These are phyloP conservation scores for Gonapodya prolifera DNA, from an alignment of 192 early-diverging fungal genomes.

Conservation along the genomic window DNA sequence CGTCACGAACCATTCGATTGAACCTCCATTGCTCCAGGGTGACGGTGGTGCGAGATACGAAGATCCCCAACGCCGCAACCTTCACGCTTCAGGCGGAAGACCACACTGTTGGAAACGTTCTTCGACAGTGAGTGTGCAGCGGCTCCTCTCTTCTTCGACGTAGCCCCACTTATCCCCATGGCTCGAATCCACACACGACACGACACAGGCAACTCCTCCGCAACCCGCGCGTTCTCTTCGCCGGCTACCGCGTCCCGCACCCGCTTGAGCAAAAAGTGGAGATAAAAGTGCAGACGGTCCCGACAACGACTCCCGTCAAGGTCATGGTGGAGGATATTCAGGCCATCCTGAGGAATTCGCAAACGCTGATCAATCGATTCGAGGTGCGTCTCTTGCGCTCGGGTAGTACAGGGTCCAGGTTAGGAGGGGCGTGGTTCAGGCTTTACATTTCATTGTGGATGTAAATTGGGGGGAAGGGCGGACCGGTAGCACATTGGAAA, in stretches of 20 bases:
- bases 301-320: constrained; percentile 69
- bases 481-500: too few relatives aligned
- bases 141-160: neutral
- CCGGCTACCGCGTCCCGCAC: constrained; percentile 93
- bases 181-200: neutral
- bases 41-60: constrained; percentile 69
- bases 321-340: constrained; percentile 67
- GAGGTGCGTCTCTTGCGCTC: constrained; percentile 34
- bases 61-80: constrained; percentile 85
- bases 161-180: neutral
- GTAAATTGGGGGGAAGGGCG: too few relatives aligned
- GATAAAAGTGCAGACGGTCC: constrained; percentile 84
- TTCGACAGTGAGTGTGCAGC: constrained; percentile 58
- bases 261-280: constrained; percentile 86
- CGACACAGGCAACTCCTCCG: constrained; percentile 63
- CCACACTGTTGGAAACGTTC: constrained; percentile 90
- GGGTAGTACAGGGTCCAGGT: too few relatives aligned
- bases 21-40: constrained; percentile 43
- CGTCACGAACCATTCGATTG: too few relatives aligned
- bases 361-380: constrained; percentile 70
- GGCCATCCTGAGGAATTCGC: constrained; percentile 62
- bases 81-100: constrained; percentile 91
- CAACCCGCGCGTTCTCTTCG: constrained; percentile 86
- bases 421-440: too few relatives aligned
- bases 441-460: too few relatives aligned